A percentile compares a stretch with the other conserved stretches of the same genome.
phyloP scores from a whole-genome alignment of 2,329 filamentous ascomycete species.

The Neopestalotiopsis clavispora region DNA sequence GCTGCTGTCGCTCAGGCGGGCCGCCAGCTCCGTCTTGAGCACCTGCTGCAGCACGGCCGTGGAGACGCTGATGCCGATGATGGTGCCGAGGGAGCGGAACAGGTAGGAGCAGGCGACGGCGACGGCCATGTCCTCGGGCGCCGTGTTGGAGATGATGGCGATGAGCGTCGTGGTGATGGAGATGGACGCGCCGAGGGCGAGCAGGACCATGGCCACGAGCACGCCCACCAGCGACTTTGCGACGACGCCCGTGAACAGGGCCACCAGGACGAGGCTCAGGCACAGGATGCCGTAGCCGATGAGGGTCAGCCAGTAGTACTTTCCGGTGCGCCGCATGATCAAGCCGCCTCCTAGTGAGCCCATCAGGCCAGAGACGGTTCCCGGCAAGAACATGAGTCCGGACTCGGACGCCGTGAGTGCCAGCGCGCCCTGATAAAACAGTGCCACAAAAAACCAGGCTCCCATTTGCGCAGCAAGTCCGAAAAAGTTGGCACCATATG shows the following conservation, averaged over 20 bases:
- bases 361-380: constrained; percentile 63
- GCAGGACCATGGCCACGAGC: constrained; percentile 59
- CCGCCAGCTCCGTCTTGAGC: constrained; percentile 61
- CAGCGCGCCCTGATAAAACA: constrained; percentile 78
- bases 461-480: constrained; percentile 62
- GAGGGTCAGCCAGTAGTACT: constrained; percentile 73
- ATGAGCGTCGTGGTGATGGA: constrained; percentile 76
- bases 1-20: constrained; percentile 59
- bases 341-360: constrained; percentile 70
- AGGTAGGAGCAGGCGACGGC: constrained; percentile 82
- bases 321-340: constrained; percentile 72
- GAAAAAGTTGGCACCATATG: constrained; percentile 76
- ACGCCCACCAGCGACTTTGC: constrained; percentile 55
- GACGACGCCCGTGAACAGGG: constrained; percentile 61
- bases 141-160: constrained; percentile 72
- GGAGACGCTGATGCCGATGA: constrained; percentile 73
- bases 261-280: constrained; percentile 58
- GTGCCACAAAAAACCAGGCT: constrained; percentile 73
- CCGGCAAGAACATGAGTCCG: constrained; percentile 70
- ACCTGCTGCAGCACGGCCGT: constrained; percentile 75
- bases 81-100: constrained; percentile 80
- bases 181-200: constrained; percentile 48
- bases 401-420: constrained; percentile 66
- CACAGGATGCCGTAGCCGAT: constrained; percentile 57
- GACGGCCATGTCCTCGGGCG: constrained; percentile 71